Base-by-base conservation (phyloP, 2,329 filamentous ascomycete species). In the Beauveria caledonica region DNA sequence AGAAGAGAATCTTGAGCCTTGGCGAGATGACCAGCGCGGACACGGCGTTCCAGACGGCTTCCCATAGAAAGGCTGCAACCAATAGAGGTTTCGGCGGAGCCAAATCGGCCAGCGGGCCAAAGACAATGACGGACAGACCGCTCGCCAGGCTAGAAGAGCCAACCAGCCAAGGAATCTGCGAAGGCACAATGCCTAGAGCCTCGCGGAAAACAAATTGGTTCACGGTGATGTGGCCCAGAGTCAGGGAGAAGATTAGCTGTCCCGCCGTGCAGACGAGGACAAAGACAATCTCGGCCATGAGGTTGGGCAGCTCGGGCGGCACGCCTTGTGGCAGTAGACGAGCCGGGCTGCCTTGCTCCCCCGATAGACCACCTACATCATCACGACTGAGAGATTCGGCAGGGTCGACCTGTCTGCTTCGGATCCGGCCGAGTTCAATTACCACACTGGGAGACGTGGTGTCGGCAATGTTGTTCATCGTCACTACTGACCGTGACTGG, bases 71-170 rank as follows among this genome's bases (percentile, higher is more conserved):
- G 5, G 61, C 61, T 11, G 58, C 54, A 10, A 63, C 49, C 61
- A 63, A 59, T 27, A 63, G 59, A 15, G 61, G 61, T 15, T 63
- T 63, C 3, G 61, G 61, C 6, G 61, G 58, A 9, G 53, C 61
- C 25, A 63, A 36, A 44, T 63, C 61, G 19, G 61, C 61, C 39
- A 63, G 53, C 17, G 61, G 50, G 19, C 61, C 61, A 25, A 57
- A 60, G 5, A 63, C 52, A 15, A 63, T 58, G 48, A 63, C 61
- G 29, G 58, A 61, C 15, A 63, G 58, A 8, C 61, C 61, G 48
- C 61, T 61, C 6, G 61, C 48, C 9, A 63, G 54, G 19, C 51
- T 58, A 10, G 61, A 61, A 9, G 61, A 54, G 23, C 61, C 58
- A 7, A 61, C 15, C 42, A 63, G 50, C 61, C 61, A 63, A 3